A percentile compares a stretch with the other conserved stretches of the same genome.
These are phyloP conservation scores for Flaveria ramosissima DNA, from an alignment of 129 eudicot species.

Conservation along the genomic window DNA sequence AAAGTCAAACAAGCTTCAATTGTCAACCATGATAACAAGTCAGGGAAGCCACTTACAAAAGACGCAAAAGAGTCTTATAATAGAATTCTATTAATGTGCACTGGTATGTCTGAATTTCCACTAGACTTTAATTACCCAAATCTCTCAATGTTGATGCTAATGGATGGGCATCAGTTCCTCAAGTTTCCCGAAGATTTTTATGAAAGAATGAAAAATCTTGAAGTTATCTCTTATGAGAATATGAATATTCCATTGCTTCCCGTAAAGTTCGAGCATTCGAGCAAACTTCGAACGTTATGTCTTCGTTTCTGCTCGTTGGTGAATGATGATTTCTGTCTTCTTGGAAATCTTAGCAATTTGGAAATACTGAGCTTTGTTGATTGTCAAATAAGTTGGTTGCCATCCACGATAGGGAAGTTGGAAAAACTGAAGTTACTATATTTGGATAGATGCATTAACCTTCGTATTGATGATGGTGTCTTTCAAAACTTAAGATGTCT, in stretches of 20 bases:
- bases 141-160: not conserved
- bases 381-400: not conserved
- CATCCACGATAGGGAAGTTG: not conserved
- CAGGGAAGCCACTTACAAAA: not conserved
- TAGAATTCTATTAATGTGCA: not conserved
- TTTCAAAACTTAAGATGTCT: not conserved
- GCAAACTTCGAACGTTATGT: conserved; percentile 4
- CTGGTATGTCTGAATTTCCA: not conserved
- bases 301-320: not conserved
- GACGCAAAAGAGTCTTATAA: not conserved
- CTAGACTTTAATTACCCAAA: not conserved
- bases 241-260: not conserved
- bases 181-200: not conserved
- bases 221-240: not conserved
- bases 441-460: not conserved
- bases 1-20: conserved; percentile 3
- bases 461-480: conserved; percentile 5
- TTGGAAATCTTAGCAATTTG: not conserved
- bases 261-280: too few species aligned
- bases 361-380: not conserved
- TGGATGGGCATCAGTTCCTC: not conserved
- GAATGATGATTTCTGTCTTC: not conserved
- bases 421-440: conserved; percentile 1
- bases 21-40: not conserved
- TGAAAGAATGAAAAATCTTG: not conserved